Evolutionary conservation across 768 basidiomycete genomes (phyloP), one percentile per base, ranked within the genome.

Genomic region (Rhodotorula diobovata): DNA sequence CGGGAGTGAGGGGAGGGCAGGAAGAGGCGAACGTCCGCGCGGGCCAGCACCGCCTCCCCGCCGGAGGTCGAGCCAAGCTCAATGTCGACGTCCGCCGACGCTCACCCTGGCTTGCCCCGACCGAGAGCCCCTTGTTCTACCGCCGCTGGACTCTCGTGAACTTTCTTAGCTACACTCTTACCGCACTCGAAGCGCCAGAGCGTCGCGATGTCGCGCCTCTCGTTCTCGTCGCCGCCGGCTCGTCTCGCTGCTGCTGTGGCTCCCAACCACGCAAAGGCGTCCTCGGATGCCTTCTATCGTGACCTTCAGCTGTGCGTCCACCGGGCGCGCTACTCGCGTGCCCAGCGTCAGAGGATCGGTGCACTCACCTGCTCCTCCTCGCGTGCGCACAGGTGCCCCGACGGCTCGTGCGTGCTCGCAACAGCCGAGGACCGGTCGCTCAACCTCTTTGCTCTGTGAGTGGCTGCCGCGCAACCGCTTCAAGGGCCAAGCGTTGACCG

Each of bases 371-470:
- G 34, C 30, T 54, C 69, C 58, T 64, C 43, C 37, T 61, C 35
- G 32, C 41, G 41, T 12, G 14, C 14, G 8, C 23, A 11, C 66
- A 93, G 91, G 88, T 89, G 85, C 73, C 84, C 86, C 21, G 91
- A 93, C 76, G 91, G 90, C 0, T 86, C 87, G 6, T 83, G 83
- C 23, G 80, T 88, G 1, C 83, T 95, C 20, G 82, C 85, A 0
- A 86, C 88, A 48, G 88, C 87, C 73, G 91, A 95, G 79, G 86
- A 90, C 74, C 81, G 88, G 34, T 82, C 84, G 0, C 84, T 91
- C 54, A 86, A 88, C 53, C 75, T 86, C 34, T 85, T 86, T 55
- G 70, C 83, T 41, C 70, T 82, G 88, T 88, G 64, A 76, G 85
- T 79, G 11, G 8, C 25, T 2, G 34, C 34, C 23, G n/a, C 20